Conservation (phyloP, 2,329 filamentous ascomycete species). For the Lizonia empirigonia region DNA sequence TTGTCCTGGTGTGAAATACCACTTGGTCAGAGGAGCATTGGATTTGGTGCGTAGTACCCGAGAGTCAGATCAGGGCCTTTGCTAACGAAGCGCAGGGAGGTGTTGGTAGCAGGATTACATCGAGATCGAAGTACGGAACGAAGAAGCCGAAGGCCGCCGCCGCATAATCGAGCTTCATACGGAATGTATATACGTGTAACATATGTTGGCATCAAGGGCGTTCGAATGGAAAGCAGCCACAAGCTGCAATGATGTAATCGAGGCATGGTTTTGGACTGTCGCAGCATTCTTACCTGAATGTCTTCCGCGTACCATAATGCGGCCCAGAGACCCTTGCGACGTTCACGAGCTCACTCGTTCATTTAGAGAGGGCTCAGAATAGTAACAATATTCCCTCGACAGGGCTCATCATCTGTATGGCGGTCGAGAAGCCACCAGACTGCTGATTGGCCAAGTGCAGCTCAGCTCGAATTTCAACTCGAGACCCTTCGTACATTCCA, state of each 20-base stretch:
- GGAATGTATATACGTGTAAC: slow-evolving; percentile 34
- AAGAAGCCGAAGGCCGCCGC: slow-evolving; percentile 84
- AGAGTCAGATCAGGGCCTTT: background rate
- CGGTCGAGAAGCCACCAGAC: slow-evolving; percentile 1
- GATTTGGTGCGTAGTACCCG: slow-evolving; percentile 74
- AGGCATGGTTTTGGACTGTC: background rate
- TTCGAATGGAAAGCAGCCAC: slow-evolving; percentile 19
- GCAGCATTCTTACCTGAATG: too few relatives aligned
- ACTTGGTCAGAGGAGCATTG: slow-evolving; percentile 86
- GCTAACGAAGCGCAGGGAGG: slow-evolving; percentile 69
- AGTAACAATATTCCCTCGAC: slow-evolving; percentile 3
- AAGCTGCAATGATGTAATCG: background rate
- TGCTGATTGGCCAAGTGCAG: background rate
- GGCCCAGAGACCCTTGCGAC: too few relatives aligned
- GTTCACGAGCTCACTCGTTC: background rate
- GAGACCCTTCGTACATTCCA: background rate
- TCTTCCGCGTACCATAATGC: too few relatives aligned
- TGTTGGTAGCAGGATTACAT: slow-evolving; percentile 81
- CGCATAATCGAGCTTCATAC: slow-evolving; percentile 22
- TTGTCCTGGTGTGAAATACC: slow-evolving; percentile 97
- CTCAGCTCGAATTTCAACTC: slow-evolving; percentile 3
- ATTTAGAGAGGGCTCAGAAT: background rate
- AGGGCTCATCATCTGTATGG: slow-evolving; percentile 6
- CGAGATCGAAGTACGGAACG: slow-evolving; percentile 94
- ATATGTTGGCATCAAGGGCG: slow-evolving; percentile 36